These are phyloP conservation scores for Brassica cretica DNA, from an alignment of 345 rosid genomes.

Conservation along the genomic window DNA sequence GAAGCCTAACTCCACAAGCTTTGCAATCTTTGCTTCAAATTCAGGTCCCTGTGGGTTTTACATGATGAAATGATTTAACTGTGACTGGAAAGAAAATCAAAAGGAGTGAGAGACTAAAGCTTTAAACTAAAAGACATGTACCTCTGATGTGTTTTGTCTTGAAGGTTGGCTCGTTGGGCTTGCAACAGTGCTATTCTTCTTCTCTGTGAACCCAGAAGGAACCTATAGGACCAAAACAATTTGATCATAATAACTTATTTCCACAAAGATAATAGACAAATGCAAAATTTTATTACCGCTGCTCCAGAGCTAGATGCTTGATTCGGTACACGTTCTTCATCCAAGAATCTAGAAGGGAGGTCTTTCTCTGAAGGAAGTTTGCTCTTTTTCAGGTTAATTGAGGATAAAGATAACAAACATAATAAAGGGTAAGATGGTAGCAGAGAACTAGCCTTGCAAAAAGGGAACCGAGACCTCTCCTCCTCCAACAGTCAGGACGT, in stretches of 20 bases:
- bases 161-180: slow-evolving; percentile 54
- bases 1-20: slow-evolving; percentile 90
- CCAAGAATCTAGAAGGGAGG: slow-evolving; percentile 75
- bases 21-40: slow-evolving; percentile 85
- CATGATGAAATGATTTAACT: slow-evolving; percentile 3
- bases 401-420: background rate
- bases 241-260: background rate
- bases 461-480: slow-evolving; percentile 97
- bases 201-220: slow-evolving; percentile 48
- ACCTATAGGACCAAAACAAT: slow-evolving; percentile 29
- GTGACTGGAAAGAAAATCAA: background rate
- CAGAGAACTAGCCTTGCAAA: slow-evolving; percentile 69
- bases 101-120: background rate
- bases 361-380: slow-evolving; percentile 71
- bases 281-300: slow-evolving; percentile 45
- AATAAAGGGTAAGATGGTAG: slow-evolving; percentile 9
- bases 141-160: slow-evolving; percentile 57
- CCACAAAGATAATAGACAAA: background rate
- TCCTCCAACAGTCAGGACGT: slow-evolving; percentile 88
- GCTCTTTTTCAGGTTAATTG: background rate
- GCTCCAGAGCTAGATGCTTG: slow-evolving; percentile 87
- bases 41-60: slow-evolving; percentile 58
- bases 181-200: slow-evolving; percentile 40
- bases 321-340: slow-evolving; percentile 68
- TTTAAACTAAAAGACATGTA: slow-evolving; percentile 18